These are phyloP conservation scores for Teratosphaeria viscida DNA, from an alignment of 2,329 filamentous ascomycete species.

Conservation along the genomic window DNA sequence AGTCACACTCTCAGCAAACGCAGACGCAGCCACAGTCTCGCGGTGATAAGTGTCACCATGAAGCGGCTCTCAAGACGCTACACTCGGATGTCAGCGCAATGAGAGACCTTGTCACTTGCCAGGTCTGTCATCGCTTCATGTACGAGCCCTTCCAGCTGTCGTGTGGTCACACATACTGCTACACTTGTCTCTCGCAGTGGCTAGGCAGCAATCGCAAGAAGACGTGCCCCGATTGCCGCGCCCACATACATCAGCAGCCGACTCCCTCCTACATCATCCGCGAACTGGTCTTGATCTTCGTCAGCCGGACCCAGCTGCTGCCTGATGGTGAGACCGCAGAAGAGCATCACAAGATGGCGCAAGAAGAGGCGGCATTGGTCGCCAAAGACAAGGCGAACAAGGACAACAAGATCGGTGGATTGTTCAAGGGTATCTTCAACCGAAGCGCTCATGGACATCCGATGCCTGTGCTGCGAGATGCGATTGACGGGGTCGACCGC, in stretches of 20 bases:
- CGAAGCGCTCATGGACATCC: constrained; percentile 13
- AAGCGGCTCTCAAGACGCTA: constrained; percentile 15
- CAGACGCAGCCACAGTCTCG: neutral
- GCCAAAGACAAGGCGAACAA: constrained; percentile 49
- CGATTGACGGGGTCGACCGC: constrained; percentile 50
- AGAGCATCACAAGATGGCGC: constrained; percentile 47
- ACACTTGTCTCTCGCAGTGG: constrained; percentile 40
- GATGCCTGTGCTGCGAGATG: constrained; percentile 39
- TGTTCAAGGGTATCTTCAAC: constrained; percentile 54
- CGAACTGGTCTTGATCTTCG: constrained; percentile 54
- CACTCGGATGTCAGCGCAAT: constrained; percentile 49
- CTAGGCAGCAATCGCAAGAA: constrained; percentile 50
- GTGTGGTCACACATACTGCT: constrained; percentile 65
- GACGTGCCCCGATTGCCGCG: constrained; percentile 59
- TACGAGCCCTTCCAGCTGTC: constrained; percentile 60
- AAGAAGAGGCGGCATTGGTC: constrained; percentile 49
- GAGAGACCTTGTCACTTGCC: constrained; percentile 52
- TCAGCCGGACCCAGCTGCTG: constrained; percentile 48
- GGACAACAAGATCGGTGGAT: constrained; percentile 41
- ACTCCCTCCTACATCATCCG: constrained; percentile 57
- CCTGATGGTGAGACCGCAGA: constrained; percentile 53
- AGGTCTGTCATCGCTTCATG: constrained; percentile 56
- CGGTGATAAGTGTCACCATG: constrained; percentile 14
- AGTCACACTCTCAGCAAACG: neutral
- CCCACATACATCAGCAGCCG: constrained; percentile 47